Conservation (phyloP, 495 filamentous ascomycete genomes). For the Podospora pseudoanserina region DNA sequence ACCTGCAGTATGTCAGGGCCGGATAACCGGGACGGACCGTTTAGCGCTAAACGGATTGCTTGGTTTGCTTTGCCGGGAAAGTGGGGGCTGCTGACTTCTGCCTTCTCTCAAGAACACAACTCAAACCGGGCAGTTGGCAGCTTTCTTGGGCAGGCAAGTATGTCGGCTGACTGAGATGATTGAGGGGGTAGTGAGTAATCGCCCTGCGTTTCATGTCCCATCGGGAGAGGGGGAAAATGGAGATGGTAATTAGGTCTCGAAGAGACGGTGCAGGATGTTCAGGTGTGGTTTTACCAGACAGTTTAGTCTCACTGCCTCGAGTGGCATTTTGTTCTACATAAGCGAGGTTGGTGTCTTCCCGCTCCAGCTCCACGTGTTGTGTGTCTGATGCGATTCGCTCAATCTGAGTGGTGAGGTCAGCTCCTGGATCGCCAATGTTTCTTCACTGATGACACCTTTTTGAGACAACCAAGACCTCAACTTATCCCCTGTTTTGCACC, state of each 20-base stretch:
- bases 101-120: not conserved
- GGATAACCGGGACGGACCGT: not conserved
- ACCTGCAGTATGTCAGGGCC: too few relatives aligned
- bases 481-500: not conserved
- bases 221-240: not conserved
- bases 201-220: not conserved
- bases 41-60: not conserved
- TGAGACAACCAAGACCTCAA: not conserved
- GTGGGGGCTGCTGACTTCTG: not conserved
- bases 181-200: not conserved
- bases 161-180: not conserved
- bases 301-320: not conserved
- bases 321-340: not conserved
- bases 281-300: not conserved
- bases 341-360: not conserved
- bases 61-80: not conserved
- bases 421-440: not conserved
- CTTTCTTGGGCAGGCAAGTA: not conserved
- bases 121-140: not conserved
- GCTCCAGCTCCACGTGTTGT: not conserved
- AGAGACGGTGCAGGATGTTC: not conserved
- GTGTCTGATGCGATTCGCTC: not conserved
- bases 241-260: not conserved
- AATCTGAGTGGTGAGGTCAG: not conserved
- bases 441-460: not conserved